Evolutionary conservation across 106 monocot genomes (phyloP).

Genomic region (Phalaenopsis equestris): DNA sequence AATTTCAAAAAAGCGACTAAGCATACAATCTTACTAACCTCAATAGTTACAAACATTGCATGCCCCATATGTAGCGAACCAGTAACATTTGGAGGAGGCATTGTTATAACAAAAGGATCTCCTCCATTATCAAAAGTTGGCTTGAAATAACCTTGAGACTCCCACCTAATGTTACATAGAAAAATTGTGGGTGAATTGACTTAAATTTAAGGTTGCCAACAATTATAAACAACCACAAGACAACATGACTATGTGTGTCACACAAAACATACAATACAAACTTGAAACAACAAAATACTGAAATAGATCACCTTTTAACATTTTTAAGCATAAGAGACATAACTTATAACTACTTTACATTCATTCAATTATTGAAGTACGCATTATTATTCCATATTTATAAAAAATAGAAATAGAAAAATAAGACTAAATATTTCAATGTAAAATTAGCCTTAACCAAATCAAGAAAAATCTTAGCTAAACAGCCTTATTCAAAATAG

Average conservation of each 20-base stretch:
- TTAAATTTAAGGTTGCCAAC: background rate
- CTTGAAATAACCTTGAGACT: conserved; percentile 85
- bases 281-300: background rate
- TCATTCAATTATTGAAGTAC: too few relatives aligned
- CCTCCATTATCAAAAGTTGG: conserved; percentile 75
- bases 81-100: conserved; percentile 99
- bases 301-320: background rate
- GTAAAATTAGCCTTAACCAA: too few relatives aligned
- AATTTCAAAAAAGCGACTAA: background rate
- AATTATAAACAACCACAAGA: background rate
- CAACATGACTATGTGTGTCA: background rate
- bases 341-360: too few relatives aligned
- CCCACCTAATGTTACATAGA: conserved; percentile 60
- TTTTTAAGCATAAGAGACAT: background rate
- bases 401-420: too few relatives aligned
- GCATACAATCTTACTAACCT: conserved; percentile 35
- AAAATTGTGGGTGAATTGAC: background rate
- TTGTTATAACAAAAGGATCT: conserved; percentile 93
- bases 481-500: too few relatives aligned
- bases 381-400: too few relatives aligned
- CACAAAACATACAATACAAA: background rate
- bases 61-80: conserved; percentile 98
- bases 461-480: too few relatives aligned
- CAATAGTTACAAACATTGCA: conserved; percentile 99
- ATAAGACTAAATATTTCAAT: too few relatives aligned